Evolutionary conservation across 83 land plant species (phyloP), one percentile per base, ranked within the genome.

Genomic region (Thuja plicata): DNA sequence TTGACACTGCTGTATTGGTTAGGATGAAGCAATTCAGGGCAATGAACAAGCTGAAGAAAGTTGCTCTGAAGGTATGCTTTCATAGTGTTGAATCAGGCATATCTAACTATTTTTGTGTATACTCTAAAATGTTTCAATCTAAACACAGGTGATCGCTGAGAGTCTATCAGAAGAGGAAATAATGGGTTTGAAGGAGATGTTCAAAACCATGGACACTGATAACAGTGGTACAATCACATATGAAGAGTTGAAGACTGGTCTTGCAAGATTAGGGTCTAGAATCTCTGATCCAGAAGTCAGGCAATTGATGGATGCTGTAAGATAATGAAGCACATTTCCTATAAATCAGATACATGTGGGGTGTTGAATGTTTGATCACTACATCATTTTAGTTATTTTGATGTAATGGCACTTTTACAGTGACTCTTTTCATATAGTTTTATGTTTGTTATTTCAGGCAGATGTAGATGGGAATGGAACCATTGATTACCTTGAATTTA

Each of bases 1-100:
- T 97, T 88, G 99, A 97, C 88, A 93, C 89, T 91, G 92, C 97
- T 45, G 99, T 97, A 15, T 82, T 97, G 70, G 89, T 91, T 41
- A 97, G 99, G 92, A 94, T 97, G 99, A 97, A 97, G 88, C 96
- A 97, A 73, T 97, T 97, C 92, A 92, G 98, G 80, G 99, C 99
- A 62, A 96, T 94, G 96, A 97, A 97, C 95, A 97, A 97, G 89
- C 93, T 97, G 38, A 97, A 96, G 85, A 96, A 97, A 93, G 94
- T 97, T 4, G 98, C 99, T 55, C 90, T 97, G 60, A 96, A 95
- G 94, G 98, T 96, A 77, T 34, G 85, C 2, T 15, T 70, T 5
- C 32, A 57, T 46, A 38, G 2, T 89, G n/a, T 41, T 41, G 41
- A 43, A 37, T 60, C 38, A 35, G 89, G n/a, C 21, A 37, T 27